Conservation (phyloP, 371 early-diverging fungal species). For the Dinochytrium kinnereticum region DNA sequence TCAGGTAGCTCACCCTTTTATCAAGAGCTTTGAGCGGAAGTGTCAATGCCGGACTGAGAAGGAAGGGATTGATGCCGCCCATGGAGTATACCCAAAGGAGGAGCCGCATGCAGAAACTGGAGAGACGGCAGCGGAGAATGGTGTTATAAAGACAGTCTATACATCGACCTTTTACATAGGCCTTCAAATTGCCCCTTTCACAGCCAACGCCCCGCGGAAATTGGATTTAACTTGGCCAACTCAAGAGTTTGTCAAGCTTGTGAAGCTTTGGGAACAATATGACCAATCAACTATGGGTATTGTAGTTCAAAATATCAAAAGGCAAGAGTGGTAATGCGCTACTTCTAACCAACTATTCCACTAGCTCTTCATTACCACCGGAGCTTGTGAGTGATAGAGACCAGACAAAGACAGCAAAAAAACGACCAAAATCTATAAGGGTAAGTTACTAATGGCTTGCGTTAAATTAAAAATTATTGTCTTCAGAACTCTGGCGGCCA, state of each 20-base stretch:
- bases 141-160: slow-evolving; percentile 50
- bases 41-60: slow-evolving; percentile 66
- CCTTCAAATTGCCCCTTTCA: slow-evolving; percentile 51
- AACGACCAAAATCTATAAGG: slow-evolving; percentile 12
- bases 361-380: slow-evolving; percentile 4
- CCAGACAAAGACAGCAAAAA: slow-evolving; percentile 16
- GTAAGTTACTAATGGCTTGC: slow-evolving; percentile 8
- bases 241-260: slow-evolving; percentile 78
- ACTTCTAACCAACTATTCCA: no score
- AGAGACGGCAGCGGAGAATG: slow-evolving; percentile 11
- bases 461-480: not conserved
- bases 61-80: slow-evolving; percentile 67
- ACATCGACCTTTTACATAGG: slow-evolving; percentile 93
- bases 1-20: slow-evolving; percentile 87
- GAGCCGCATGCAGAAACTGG: slow-evolving; percentile 2
- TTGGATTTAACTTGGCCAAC: slow-evolving; percentile 78
- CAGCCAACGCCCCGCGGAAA: slow-evolving; percentile 46
- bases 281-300: slow-evolving; percentile 75
- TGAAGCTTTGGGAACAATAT: slow-evolving; percentile 79
- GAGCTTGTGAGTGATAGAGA: slow-evolving; percentile 29
- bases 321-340: slow-evolving; percentile 51
- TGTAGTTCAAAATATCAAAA: slow-evolving; percentile 70
- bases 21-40: slow-evolving; percentile 81
- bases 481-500: slow-evolving; percentile 3
- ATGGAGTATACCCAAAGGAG: slow-evolving; percentile 56